phyloP scores from a whole-genome alignment of 495 filamentous ascomycete species.

The Penicillium samsonianum region DNA sequence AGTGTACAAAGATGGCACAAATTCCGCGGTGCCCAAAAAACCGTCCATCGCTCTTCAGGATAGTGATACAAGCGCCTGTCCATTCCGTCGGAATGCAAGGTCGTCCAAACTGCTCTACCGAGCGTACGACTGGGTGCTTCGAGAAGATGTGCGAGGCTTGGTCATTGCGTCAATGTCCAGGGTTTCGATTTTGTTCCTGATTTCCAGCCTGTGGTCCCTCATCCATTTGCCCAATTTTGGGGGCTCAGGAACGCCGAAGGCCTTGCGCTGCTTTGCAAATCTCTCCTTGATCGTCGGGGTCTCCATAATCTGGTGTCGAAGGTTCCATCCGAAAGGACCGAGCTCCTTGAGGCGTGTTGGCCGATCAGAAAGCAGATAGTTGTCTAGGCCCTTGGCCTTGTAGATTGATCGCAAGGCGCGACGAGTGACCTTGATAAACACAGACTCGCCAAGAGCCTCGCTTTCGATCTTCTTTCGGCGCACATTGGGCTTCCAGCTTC shows the following conservation, averaged over 20 bases:
- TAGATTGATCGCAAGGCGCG: constrained; percentile 81
- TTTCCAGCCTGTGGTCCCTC: constrained; percentile 35
- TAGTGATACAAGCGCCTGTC: constrained; percentile 38
- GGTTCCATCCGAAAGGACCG: constrained; percentile 81
- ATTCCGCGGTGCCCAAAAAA: constrained; percentile 21
- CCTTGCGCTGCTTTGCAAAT: constrained; percentile 57
- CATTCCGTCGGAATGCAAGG: constrained; percentile 13
- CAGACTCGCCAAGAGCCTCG: constrained; percentile 58
- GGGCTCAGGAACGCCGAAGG: constrained; percentile 48
- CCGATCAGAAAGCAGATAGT: constrained; percentile 80
- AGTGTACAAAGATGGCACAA: constrained; percentile 14
- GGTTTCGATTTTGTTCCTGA: constrained; percentile 34
- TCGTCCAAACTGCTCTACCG: background rate
- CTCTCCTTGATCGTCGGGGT: constrained; percentile 59
- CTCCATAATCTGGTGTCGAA: constrained; percentile 86
- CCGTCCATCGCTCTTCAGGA: constrained; percentile 22
- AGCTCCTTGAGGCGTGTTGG: constrained; percentile 75
- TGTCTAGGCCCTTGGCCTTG: constrained; percentile 84
- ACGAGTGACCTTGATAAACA: constrained; percentile 75
- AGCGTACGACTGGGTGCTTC: background rate
- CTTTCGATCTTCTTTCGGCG: constrained; percentile 74
- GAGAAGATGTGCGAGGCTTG: constrained; percentile 31
- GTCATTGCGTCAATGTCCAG: constrained; percentile 42
- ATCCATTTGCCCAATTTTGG: constrained; percentile 41
- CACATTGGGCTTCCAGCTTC: constrained; percentile 87